Conservation (phyloP, 768 basidiomycete genomes). For the Sporobolomyces phaffii region DNA sequence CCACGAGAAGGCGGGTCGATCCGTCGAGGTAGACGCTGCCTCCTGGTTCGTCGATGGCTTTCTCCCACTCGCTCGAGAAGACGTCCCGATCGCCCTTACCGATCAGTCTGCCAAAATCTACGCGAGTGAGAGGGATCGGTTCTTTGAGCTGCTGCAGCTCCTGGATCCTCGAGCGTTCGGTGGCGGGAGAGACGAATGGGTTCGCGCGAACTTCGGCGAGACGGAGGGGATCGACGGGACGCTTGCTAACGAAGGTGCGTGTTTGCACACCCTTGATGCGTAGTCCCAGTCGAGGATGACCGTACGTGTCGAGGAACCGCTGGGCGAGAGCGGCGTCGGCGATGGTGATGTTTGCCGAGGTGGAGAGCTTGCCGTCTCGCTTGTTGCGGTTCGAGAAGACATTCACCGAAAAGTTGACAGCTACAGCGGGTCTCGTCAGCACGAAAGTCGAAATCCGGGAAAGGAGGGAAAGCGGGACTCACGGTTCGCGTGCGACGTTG, state of each 20-base stretch:
- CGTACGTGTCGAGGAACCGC: slow-evolving; percentile 3
- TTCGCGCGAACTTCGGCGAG: slow-evolving; percentile 9
- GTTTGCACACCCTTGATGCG: background rate
- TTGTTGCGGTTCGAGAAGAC: slow-evolving; percentile 5
- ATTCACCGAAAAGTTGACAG: slow-evolving; percentile 10
- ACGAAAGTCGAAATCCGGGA: slow-evolving; percentile 16
- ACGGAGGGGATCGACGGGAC: background rate
- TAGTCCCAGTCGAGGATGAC: background rate
- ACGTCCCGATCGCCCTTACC: background rate
- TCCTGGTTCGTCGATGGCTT: background rate
- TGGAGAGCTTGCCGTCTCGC: background rate
- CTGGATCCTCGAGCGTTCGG: background rate
- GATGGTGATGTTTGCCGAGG: slow-evolving; percentile 9
- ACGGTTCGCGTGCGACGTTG: background rate
- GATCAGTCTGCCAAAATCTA: slow-evolving; percentile 13
- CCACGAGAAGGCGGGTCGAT: background rate
- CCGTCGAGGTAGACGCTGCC: slow-evolving; percentile 2
- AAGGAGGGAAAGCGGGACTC: background rate
- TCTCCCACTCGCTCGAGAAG: slow-evolving; percentile 4
- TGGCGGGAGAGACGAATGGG: background rate
- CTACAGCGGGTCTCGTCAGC: slow-evolving; percentile 15
- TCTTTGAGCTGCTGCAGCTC: background rate
- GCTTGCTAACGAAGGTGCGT: background rate
- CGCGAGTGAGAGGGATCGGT: background rate
- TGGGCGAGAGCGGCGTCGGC: background rate